Conservation (phyloP, 805 yeast species). For the Wickerhamomyces bisporus region DNA sequence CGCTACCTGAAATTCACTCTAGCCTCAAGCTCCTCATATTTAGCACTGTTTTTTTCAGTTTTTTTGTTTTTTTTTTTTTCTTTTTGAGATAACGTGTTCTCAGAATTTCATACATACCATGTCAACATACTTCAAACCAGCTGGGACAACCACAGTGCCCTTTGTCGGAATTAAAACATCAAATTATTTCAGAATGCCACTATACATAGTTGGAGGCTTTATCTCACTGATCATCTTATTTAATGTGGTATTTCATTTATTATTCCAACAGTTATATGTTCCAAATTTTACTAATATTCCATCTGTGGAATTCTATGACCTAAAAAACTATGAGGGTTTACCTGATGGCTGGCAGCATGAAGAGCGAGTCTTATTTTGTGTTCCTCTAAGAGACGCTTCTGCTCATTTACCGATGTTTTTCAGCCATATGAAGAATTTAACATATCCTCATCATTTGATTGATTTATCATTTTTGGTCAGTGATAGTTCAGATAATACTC, state of each 20-base stretch:
- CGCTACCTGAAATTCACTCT: no score
- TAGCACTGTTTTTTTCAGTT: background rate
- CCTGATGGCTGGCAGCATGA: conserved; percentile 76
- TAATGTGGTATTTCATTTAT: conserved; percentile 8
- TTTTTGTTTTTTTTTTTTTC: background rate
- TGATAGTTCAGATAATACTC: conserved; percentile 86
- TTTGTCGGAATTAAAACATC: background rate
- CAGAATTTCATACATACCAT: no score
- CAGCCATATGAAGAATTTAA: conserved; percentile 69
- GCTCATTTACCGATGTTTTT: conserved; percentile 88
- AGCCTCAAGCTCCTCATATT: no score
- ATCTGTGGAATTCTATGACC: conserved; percentile 65
- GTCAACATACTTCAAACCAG: background rate
- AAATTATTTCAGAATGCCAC: background rate
- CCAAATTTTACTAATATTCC: conserved; percentile 32
- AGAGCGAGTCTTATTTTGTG: conserved; percentile 81
- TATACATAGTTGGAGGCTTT: conserved; percentile 10
- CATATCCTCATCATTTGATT: conserved; percentile 83
- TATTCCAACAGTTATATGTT: conserved; percentile 21
- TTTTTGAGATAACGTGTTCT: background rate
- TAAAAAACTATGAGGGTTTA: conserved; percentile 62
- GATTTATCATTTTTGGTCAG: conserved; percentile 85
- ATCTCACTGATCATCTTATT: conserved; percentile 11
- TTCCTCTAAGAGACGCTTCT: conserved; percentile 90
- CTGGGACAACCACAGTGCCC: background rate